Percentiles rank a stretch among this genome's conserved stretches.
phyloP scores from a whole-genome alignment of 2,329 filamentous ascomycete species.

The Aspergillus floridensis region DNA sequence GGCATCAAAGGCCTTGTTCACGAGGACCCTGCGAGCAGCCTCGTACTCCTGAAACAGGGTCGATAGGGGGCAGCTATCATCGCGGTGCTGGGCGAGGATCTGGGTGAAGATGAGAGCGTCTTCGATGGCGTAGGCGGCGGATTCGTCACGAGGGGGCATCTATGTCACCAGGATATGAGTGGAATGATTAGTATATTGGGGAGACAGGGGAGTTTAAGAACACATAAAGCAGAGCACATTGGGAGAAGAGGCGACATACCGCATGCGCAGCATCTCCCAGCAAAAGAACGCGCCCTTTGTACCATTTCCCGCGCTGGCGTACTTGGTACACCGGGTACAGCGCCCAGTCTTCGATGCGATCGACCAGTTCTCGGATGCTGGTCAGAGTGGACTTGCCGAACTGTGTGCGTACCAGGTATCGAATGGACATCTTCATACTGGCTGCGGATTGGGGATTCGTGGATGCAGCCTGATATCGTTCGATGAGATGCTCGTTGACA shows the following conservation, averaged over 20 bases:
- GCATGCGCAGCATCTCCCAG: conserved; percentile 46
- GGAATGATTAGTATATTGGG: background rate
- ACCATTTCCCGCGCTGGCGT: conserved; percentile 36
- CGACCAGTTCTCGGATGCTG: conserved; percentile 32
- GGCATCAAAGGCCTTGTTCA: conserved; percentile 36
- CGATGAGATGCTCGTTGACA: conserved; percentile 28
- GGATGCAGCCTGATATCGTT: conserved; percentile 20
- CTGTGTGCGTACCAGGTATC: conserved; percentile 31
- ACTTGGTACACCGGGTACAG: conserved; percentile 43
- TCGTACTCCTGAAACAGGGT: conserved; percentile 33
- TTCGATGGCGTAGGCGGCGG: conserved; percentile 41
- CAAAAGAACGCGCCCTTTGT: conserved; percentile 35
- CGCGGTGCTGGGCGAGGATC: conserved; percentile 27
- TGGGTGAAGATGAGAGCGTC: conserved; percentile 41
- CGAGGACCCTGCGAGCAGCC: conserved; percentile 29
- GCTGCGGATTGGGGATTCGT: conserved; percentile 27
- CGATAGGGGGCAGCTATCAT: conserved; percentile 18
- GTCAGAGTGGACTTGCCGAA: conserved; percentile 33
- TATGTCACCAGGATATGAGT: conserved; percentile 10
- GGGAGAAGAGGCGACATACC: conserved; percentile 24
- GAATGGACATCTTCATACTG: conserved; percentile 32
- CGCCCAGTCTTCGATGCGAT: conserved; percentile 33
- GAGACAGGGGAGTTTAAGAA: no score
- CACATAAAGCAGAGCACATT: no score
- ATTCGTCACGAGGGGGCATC: conserved; percentile 47